phyloP scores from a whole-genome alignment of 2,329 filamentous ascomycete species.

The Gliomastix tumulicola region DNA sequence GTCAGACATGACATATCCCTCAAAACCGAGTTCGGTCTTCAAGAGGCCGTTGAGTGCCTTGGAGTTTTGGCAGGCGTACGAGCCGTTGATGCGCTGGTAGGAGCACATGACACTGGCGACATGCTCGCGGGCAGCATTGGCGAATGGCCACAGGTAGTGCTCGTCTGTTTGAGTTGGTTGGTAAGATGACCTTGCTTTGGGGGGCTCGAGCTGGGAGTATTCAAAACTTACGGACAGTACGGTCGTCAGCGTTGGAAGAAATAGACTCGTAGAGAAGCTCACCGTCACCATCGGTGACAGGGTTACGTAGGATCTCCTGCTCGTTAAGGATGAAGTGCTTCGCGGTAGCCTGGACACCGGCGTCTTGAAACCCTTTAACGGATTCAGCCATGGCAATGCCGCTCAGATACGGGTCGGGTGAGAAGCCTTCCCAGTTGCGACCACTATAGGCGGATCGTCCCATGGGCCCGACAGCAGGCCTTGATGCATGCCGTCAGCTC shows the following conservation, averaged over 20 bases:
- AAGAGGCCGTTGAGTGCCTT: slow-evolving; percentile 39
- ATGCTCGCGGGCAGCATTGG: slow-evolving; percentile 21
- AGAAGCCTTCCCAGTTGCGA: slow-evolving; percentile 58
- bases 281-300: slow-evolving; percentile 13
- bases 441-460: slow-evolving; percentile 39
- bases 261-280: slow-evolving; percentile 16
- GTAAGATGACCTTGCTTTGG: too few relatives aligned
- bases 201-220: too few relatives aligned
- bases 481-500: slow-evolving; percentile 1
- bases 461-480: slow-evolving; percentile 36
- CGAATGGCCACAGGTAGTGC: slow-evolving; percentile 26
- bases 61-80: slow-evolving; percentile 42
- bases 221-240: slow-evolving; percentile 57
- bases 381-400: slow-evolving; percentile 39
- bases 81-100: slow-evolving; percentile 38
- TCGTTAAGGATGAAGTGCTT: slow-evolving; percentile 31
- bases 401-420: slow-evolving; percentile 61
- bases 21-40: slow-evolving; percentile 42
- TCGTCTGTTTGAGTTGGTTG: too few relatives aligned
- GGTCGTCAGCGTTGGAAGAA: slow-evolving; percentile 47
- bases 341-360: slow-evolving; percentile 27
- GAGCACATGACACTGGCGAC: slow-evolving; percentile 33
- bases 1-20: slow-evolving; percentile 36
- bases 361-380: slow-evolving; percentile 23
- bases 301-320: slow-evolving; percentile 24